These are phyloP conservation scores for Nitzschia inconspicua DNA, from an alignment of 108 stramenopile species.

Conservation along the genomic window DNA sequence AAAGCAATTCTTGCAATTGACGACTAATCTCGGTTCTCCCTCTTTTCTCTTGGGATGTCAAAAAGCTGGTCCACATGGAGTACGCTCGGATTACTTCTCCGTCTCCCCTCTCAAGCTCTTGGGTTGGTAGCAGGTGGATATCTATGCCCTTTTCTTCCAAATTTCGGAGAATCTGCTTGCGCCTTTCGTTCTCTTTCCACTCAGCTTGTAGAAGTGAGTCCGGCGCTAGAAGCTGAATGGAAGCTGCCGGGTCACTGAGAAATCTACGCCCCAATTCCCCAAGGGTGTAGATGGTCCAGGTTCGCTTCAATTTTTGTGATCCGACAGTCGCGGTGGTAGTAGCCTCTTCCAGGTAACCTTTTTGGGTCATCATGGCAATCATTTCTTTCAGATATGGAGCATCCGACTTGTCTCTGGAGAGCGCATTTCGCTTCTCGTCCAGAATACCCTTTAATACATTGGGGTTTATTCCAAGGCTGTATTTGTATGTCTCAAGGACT, in stretches of 20 bases:
- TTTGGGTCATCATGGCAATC: conserved; percentile 30
- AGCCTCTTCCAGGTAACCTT: conserved; percentile 34
- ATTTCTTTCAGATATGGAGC: conserved; percentile 50
- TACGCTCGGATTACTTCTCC: conserved; percentile 70
- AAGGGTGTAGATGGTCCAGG: conserved; percentile 36
- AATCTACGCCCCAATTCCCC: conserved; percentile 40
- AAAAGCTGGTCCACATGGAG: conserved; percentile 55
- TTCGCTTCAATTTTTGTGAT: conserved; percentile 6
- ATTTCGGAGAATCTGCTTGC: conserved; percentile 35
- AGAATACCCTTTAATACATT: conserved; percentile 7
- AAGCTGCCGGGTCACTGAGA: conserved; percentile 4
- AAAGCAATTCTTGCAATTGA: conserved; percentile 53
- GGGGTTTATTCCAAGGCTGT: conserved; percentile 10
- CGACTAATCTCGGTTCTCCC: conserved; percentile 40
- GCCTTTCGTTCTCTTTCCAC: conserved; percentile 45
- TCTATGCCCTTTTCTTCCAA: conserved; percentile 49
- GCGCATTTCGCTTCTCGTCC: conserved; percentile 8
- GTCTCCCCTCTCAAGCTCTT: conserved; percentile 70
- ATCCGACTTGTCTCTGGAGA: conserved; percentile 36
- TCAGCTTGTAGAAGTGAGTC: conserved; percentile 59
- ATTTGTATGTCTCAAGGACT: conserved; percentile 55
- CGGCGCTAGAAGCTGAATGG: conserved; percentile 71
- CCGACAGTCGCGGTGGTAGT: conserved; percentile 26
- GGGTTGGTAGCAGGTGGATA: conserved; percentile 51
- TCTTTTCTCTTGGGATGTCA: conserved; percentile 34